Evolutionary conservation across 306 rosid species (phyloP).

Genomic region (Medicago arabica): DNA sequence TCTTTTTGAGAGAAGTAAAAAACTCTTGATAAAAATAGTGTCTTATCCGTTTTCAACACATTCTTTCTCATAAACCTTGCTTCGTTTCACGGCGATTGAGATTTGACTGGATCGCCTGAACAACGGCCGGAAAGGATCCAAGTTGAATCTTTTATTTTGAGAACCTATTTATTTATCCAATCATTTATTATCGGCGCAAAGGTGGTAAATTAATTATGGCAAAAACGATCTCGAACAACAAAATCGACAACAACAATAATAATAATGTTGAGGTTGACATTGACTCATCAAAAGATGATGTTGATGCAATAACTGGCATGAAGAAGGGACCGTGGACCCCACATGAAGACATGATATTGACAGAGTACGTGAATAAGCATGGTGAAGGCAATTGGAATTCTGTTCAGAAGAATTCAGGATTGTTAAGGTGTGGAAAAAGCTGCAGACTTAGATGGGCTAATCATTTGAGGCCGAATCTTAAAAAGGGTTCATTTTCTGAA

Average conservation of each 20-base stretch:
- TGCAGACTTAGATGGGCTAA: conserved; percentile 94
- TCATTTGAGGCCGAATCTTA: conserved; percentile 82
- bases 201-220: conserved; percentile 20
- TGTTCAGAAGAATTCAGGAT: conserved; percentile 67
- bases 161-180: not conserved
- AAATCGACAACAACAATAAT: not conserved
- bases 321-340: conserved; percentile 91
- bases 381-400: conserved; percentile 95
- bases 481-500: conserved; percentile 66
- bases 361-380: conserved; percentile 65
- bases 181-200: not conserved
- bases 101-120: not conserved
- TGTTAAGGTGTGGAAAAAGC: conserved; percentile 81
- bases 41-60: not conserved
- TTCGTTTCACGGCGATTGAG: not conserved
- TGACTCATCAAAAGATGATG: conserved; percentile 12
- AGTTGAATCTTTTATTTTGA: not conserved
- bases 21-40: not conserved
- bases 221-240: conserved; percentile 15
- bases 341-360: conserved; percentile 63
- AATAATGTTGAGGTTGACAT: not conserved
- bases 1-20: conserved; percentile 55
- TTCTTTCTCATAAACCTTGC: not conserved
- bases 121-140: not conserved
- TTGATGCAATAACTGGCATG: conserved; percentile 23